Conservation (phyloP, 1,284 basidiomycete species). For the Gymnopus androsaceus region DNA sequence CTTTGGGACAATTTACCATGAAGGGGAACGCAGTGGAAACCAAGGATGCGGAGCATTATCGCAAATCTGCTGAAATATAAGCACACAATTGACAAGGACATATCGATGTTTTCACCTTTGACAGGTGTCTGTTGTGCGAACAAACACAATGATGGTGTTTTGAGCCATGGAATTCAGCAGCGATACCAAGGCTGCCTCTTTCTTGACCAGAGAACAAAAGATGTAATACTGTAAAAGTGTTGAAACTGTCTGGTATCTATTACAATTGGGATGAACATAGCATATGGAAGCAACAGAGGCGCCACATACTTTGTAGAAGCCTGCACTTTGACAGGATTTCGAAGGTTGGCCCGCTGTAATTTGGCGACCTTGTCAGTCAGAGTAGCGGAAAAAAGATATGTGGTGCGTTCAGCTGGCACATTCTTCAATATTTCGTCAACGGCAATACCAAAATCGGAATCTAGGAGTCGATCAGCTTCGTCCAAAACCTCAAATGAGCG, state of each 20-base stretch:
- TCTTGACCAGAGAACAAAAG: slow-evolving; percentile 89
- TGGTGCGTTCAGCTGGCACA: slow-evolving; percentile 92
- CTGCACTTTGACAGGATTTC: slow-evolving; percentile 91
- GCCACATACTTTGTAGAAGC: slow-evolving; percentile 90
- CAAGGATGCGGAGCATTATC: slow-evolving; percentile 89
- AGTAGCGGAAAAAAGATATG: slow-evolving; percentile 97
- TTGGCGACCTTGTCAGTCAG: slow-evolving; percentile 99
- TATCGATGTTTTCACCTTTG: slow-evolving; percentile 73
- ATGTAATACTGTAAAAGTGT: slow-evolving; percentile 96
- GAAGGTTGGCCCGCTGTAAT: slow-evolving; percentile 90
- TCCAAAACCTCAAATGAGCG: slow-evolving; percentile 77
- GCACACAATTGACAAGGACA: slow-evolving; percentile 1
- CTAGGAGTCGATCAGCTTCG: slow-evolving; percentile 94
- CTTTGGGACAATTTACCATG: slow-evolving; percentile 96
- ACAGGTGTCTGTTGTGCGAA: slow-evolving; percentile 92
- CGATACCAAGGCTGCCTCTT: slow-evolving; percentile 91
- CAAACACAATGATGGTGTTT: slow-evolving; percentile 95
- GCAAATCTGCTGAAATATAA: slow-evolving; percentile 60
- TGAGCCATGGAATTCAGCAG: slow-evolving; percentile 88
- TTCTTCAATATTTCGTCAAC: slow-evolving; percentile 97
- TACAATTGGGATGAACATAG: slow-evolving; percentile 5
- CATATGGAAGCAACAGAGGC: slow-evolving; percentile 28
- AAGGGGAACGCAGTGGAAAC: slow-evolving; percentile 93
- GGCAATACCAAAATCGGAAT: slow-evolving; percentile 96
- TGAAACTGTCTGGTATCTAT: slow-evolving; percentile 93